phyloP scores from a whole-genome alignment of 2,329 filamentous ascomycete genomes.

The Paraphoma chrysanthemicola region DNA sequence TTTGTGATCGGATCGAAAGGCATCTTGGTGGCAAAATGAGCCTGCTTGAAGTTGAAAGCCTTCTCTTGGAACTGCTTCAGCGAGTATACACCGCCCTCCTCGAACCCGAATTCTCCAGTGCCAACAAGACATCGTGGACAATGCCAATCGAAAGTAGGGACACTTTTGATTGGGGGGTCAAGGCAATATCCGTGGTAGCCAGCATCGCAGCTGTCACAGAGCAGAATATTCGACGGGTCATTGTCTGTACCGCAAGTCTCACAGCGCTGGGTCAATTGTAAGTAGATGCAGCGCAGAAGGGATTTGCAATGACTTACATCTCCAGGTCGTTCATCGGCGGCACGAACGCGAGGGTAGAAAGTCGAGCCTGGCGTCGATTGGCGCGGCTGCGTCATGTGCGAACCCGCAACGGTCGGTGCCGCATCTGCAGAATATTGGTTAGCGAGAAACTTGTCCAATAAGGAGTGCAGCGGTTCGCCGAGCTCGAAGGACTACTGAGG shows the following conservation, averaged over 20 bases:
- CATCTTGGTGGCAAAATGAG: slow-evolving; percentile 91
- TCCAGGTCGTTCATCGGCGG: slow-evolving; percentile 60
- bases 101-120: slow-evolving; percentile 95
- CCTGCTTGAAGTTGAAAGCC: slow-evolving; percentile 91
- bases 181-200: slow-evolving; percentile 88
- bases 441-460: slow-evolving; percentile 32
- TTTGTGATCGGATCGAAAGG: slow-evolving; percentile 85
- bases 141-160: slow-evolving; percentile 91
- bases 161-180: slow-evolving; percentile 79
- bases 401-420: slow-evolving; percentile 86
- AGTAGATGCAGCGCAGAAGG: slow-evolving; percentile 26
- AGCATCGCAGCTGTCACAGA: slow-evolving; percentile 92
- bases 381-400: slow-evolving; percentile 94
- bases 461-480: slow-evolving; percentile 11
- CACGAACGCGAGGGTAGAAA: slow-evolving; percentile 61
- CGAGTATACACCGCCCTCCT: slow-evolving; percentile 95
- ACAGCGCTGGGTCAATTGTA: slow-evolving; percentile 67
- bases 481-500: slow-evolving; percentile 22
- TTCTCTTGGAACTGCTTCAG: slow-evolving; percentile 96
- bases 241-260: slow-evolving; percentile 85
- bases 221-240: slow-evolving; percentile 71
- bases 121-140: slow-evolving; percentile 94
- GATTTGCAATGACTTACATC: slow-evolving; percentile 54
- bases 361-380: slow-evolving; percentile 73
- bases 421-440: slow-evolving; percentile 52